Evolutionary conservation across 345 rosid species (phyloP), one percentile per base, ranked within the genome.

Genomic region (Atalantia buxifolia): DNA sequence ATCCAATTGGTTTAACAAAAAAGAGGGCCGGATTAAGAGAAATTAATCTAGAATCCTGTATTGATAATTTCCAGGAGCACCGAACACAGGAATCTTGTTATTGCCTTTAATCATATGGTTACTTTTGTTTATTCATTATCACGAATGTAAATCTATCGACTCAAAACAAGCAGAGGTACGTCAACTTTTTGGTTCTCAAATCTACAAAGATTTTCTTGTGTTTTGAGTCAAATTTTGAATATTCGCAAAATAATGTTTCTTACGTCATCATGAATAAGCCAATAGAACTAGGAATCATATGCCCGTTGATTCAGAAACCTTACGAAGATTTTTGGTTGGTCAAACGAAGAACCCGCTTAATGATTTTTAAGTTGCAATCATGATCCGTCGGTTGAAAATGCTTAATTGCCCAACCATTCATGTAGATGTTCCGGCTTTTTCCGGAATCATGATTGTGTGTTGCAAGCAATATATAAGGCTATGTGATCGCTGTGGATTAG

Each of bases 111-210:
- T 42, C 13, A 16, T 10, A 42, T 2, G 0, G 10, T 42, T 3
- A 3, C 48, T 42, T 42, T 12, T 10, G 10, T 42, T 42, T 10
- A 42, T 42, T 42, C 14, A 9, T 42, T 10, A 42, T 42, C 14
- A 42, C 21, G 35, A 67, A 25, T 33, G 9, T 56, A 7, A 16
- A 64, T 57, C 38, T 21, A 24, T 36, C 66, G 9, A 72, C 45
- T 31, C 38, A 30, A 55, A 36, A 65, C 56, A 45, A 57, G 33
- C 66, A 27, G 7, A 8, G 28, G 33, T 1, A 31, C 16, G 18
- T 24, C 31, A 45, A 42, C 56, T 63, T 57, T 78, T 42, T 53
- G 72, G 19, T 35, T 57, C 76, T 27, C 66, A 78, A 64, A 77
- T 65, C 71, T 24, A 6, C 0, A 16, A 22, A 53, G 36, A 28